Evolutionary conservation across 2,329 filamentous ascomycete species (phyloP).

Genomic region (Venturia carpophila): DNA sequence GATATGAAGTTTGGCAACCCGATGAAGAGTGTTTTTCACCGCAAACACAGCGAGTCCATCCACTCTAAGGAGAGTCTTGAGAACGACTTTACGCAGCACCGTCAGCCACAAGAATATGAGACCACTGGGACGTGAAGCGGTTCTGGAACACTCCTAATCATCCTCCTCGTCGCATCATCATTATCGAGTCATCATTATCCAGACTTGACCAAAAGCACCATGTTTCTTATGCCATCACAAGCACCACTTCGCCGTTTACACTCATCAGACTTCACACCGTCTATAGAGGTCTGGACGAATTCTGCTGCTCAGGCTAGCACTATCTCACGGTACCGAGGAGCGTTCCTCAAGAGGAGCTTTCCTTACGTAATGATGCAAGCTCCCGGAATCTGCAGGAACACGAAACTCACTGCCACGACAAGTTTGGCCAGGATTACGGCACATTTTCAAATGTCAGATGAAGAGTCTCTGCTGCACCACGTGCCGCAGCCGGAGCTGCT

Average conservation of each 20-base stretch:
- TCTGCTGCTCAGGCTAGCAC: not conserved
- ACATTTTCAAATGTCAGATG: not conserved
- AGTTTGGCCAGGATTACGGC: not conserved
- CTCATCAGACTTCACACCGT: not conserved
- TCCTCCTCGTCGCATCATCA: not conserved
- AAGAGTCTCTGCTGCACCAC: not conserved
- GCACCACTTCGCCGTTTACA: not conserved
- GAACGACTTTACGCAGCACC: not conserved
- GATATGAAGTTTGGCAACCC: slow-evolving; percentile 18
- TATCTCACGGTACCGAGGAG: not conserved
- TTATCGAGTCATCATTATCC: not conserved
- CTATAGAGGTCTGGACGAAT: not conserved
- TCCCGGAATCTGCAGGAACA: not conserved
- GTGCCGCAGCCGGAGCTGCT: not conserved
- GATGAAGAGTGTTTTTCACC: slow-evolving; percentile 17
- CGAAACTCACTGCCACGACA: not conserved
- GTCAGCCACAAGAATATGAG: not conserved
- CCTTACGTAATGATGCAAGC: slow-evolving; percentile 1
- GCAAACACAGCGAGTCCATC: slow-evolving; percentile 13
- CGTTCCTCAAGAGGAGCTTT: not conserved
- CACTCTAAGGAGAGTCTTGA: slow-evolving; percentile 9
- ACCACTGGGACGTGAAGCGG: not conserved
- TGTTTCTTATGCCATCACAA: not conserved
- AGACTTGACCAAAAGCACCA: not conserved
- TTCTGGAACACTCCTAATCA: not conserved